Evolutionary conservation across 805 yeast genomes (phyloP).

Genomic region (Cyberlindnera petersonii): DNA sequence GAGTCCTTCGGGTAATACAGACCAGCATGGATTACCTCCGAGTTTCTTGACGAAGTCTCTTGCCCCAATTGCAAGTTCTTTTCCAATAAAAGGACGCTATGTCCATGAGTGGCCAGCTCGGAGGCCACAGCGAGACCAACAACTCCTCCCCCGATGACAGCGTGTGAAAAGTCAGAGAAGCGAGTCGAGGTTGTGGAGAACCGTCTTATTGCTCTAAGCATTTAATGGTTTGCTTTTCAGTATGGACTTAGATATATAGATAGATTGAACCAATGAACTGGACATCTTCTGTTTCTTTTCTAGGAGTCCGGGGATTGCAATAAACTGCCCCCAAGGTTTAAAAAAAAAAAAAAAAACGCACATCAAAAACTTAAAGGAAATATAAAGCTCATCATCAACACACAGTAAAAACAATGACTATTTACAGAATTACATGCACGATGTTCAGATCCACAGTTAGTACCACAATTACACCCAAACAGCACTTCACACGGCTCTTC

Average conservation of each 20-base stretch:
- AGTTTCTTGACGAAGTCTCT: slow-evolving; percentile 85
- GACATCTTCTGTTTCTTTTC: no score
- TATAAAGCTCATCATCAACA: neutral
- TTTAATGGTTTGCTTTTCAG: neutral
- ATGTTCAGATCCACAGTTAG: no score
- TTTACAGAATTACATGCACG: no score
- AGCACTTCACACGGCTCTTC: slow-evolving; percentile 11
- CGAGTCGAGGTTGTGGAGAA: slow-evolving; percentile 16
- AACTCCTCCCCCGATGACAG: slow-evolving; percentile 78
- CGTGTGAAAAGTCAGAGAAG: slow-evolving; percentile 57
- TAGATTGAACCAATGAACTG: neutral
- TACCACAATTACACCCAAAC: neutral
- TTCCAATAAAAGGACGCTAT: slow-evolving; percentile 62
- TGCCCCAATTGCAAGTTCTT: slow-evolving; percentile 61
- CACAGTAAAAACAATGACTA: no score
- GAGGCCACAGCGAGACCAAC: slow-evolving; percentile 83
- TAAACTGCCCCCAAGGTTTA: no score
- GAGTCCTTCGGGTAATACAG: slow-evolving; percentile 70
- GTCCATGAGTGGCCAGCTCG: slow-evolving; percentile 46
- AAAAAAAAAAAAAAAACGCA: slow-evolving; percentile 2
- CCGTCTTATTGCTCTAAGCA: slow-evolving; percentile 2
- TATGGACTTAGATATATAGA: neutral
- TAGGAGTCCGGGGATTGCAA: slow-evolving; percentile 1
- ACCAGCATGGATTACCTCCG: slow-evolving; percentile 93
- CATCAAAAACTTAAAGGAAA: neutral